These are phyloP conservation scores for Tulasnella sp. DNA, from an alignment of 768 basidiomycete species.

Conservation along the genomic window DNA sequence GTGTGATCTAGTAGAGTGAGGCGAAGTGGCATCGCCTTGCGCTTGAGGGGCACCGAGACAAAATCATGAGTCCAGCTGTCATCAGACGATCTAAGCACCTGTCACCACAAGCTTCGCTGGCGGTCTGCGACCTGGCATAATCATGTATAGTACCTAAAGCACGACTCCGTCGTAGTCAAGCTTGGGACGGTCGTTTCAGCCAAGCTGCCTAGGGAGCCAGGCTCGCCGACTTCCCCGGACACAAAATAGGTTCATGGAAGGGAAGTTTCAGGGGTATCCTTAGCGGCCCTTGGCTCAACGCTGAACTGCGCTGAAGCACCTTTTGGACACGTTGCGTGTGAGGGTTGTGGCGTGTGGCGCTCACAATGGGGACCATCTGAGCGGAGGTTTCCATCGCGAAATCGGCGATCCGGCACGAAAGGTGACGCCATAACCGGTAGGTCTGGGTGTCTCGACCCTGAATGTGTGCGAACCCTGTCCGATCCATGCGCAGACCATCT, in stretches of 20 bases:
- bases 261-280: not conserved
- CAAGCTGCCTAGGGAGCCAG: not conserved
- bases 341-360: not conserved
- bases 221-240: not conserved
- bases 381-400: not conserved
- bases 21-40: no score
- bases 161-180: not conserved
- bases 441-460: not conserved
- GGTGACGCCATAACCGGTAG: not conserved
- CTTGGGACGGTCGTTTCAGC: not conserved
- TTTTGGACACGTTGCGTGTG: not conserved
- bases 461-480: not conserved
- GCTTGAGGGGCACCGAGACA: no score
- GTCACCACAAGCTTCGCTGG: no score
- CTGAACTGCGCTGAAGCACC: not conserved
- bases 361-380: not conserved
- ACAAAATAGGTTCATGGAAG: not conserved
- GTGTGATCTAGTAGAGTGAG: no score
- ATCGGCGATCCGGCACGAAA: not conserved
- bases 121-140: no score
- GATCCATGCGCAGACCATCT: not conserved
- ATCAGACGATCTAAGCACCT: no score
- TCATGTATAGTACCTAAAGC: no score
- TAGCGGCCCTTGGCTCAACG: not conserved
- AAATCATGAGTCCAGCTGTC: no score